Conservation (phyloP, 768 basidiomycete species). For the Trametes cubensis region DNA sequence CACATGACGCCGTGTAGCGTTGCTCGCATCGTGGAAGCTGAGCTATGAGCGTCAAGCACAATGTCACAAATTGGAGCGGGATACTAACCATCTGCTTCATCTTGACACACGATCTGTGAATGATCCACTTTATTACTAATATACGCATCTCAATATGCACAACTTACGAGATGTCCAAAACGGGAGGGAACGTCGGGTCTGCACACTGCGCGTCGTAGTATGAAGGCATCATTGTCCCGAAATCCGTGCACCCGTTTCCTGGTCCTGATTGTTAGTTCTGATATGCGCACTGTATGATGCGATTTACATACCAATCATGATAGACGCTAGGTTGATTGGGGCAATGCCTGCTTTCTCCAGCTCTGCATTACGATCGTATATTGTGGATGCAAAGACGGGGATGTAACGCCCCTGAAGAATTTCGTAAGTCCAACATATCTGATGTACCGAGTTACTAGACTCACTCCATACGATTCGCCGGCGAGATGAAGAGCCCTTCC, state of each 20-base stretch:
- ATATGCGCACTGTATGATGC: too few relatives aligned
- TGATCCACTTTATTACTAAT: not conserved
- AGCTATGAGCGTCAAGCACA: not conserved
- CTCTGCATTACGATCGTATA: constrained; percentile 51
- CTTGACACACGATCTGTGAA: constrained; percentile 40
- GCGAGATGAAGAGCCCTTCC: constrained; percentile 51
- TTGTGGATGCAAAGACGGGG: constrained; percentile 50
- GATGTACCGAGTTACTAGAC: constrained; percentile 19
- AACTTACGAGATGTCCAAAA: constrained; percentile 48
- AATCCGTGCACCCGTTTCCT: constrained; percentile 52
- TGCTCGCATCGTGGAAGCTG: constrained; percentile 50
- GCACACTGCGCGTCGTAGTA: constrained; percentile 58
- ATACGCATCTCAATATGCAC: not conserved
- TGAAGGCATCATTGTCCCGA: constrained; percentile 40
- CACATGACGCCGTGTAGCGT: constrained; percentile 42
- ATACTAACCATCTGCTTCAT: constrained; percentile 46
- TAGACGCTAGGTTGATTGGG: constrained; percentile 52
- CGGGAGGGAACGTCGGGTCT: constrained; percentile 48
- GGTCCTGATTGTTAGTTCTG: too few relatives aligned
- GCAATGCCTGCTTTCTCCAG: constrained; percentile 48
- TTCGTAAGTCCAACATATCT: not conserved
- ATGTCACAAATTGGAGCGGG: too few relatives aligned
- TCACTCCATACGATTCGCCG: constrained; percentile 55
- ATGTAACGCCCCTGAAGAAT: constrained; percentile 52
- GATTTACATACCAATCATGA: constrained; percentile 46